Conservation (phyloP, 306 rosid genomes). For the Cicer arietinum region DNA sequence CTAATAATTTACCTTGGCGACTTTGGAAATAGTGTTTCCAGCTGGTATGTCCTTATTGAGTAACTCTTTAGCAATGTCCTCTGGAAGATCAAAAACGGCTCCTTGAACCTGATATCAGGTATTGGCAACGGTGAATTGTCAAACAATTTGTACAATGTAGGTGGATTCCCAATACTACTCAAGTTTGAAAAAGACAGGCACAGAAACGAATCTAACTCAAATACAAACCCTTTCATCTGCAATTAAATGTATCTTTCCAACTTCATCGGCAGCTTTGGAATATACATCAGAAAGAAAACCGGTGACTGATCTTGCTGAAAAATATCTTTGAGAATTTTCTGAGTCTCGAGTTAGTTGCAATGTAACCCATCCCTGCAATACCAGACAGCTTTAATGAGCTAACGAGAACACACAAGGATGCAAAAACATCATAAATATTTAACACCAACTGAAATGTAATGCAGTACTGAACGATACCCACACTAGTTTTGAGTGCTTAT, state of each 20-base stretch:
- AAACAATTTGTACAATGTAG: slow-evolving; percentile 36
- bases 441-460: slow-evolving; percentile 20
- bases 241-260: slow-evolving; percentile 88
- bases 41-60: slow-evolving; percentile 71
- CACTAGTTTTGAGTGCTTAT: slow-evolving; percentile 27
- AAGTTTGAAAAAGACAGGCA: slow-evolving; percentile 28
- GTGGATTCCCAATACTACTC: slow-evolving; percentile 14
- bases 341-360: slow-evolving; percentile 83
- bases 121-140: slow-evolving; percentile 43
- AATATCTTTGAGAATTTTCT: slow-evolving; percentile 66
- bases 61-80: slow-evolving; percentile 89
- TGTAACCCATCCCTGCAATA: slow-evolving; percentile 90
- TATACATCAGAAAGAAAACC: slow-evolving; percentile 92
- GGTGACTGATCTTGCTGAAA: slow-evolving; percentile 93
- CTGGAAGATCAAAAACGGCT: slow-evolving; percentile 97
- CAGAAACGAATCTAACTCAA: slow-evolving; percentile 31
- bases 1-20: slow-evolving; percentile 67
- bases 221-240: slow-evolving; percentile 89
- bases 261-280: slow-evolving; percentile 91
- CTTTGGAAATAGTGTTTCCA: slow-evolving; percentile 78
- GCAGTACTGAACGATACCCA: slow-evolving; percentile 7
- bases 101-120: slow-evolving; percentile 74
- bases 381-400: slow-evolving; percentile 38
- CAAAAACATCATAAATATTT: neutral
- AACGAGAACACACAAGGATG: slow-evolving; percentile 20